Base-by-base conservation (phyloP, 208 protist species). In the Kentomonas sorsogonicus region DNA sequence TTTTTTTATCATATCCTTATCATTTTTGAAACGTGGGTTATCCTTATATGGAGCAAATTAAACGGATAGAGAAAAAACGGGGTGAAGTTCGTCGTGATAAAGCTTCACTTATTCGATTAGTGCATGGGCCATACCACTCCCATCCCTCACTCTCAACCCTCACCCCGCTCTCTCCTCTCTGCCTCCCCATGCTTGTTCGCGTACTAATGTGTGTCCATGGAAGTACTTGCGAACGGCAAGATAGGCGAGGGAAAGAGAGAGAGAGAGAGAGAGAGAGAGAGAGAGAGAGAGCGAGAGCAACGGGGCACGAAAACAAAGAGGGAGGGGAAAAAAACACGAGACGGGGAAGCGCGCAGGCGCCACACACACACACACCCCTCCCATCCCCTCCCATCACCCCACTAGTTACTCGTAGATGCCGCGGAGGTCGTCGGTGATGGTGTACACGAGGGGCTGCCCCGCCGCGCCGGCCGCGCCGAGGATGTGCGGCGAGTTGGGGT, bases 371-470 rank as follows among this genome's bases (percentile, higher is more conserved):
- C 25, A 45, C 9, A 56, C 2, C 25, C 25, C 6, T n/a, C n/a
- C n/a, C n/a, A 16, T 31, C 15, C 7, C 3, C 45, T 50, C 20
- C 22, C 10, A 5, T 22, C 3, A 20, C 9, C 10, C 47, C 20
- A 36, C 33, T 16, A 16, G 16, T 41, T 50, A 50, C n/a, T n/a
- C 40, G 58, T 87, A 93, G 25, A 86, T 65, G 22, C 63, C 53
- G 29, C 74, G 68, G 27, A 93, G 60, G 58, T 96, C 89, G 18
- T 44, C 68, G 4, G 84, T 93, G 18, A 89, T 90, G n/a, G 83
- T 93, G 74, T 96, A 97, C 41, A 97, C 86, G 25, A 93, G 76
- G 11, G 91, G 88, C 53, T 93, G 81, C 0, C 93, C 93, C 0
- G 63, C 36, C 1, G 77, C 69, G 3, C 93, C 93, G 46, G 77